phyloP scores from a whole-genome alignment of 768 basidiomycete species.

The Auriscalpium orientale region DNA sequence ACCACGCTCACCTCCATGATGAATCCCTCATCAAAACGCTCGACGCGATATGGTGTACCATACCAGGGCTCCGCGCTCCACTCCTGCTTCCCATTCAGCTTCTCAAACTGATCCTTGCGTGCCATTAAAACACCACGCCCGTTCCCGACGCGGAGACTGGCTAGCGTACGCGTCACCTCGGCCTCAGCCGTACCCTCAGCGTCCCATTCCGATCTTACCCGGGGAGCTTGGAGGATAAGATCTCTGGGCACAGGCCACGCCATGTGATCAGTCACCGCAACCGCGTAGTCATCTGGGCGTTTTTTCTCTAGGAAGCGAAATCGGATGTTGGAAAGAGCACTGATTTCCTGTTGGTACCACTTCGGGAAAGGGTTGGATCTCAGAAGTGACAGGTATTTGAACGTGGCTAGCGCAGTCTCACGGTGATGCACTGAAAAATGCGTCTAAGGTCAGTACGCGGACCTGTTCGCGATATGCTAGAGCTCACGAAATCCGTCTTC shows the following conservation, averaged over 20 bases:
- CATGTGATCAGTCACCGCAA: conserved; percentile 68
- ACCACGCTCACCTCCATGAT: conserved; percentile 37
- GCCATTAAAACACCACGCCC: conserved; percentile 74
- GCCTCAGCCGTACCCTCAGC: conserved; percentile 33
- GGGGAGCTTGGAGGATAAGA: conserved; percentile 61
- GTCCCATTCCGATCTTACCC: conserved; percentile 70
- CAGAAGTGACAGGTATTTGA: conserved; percentile 73
- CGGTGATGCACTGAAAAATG: conserved; percentile 58
- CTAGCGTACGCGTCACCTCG: conserved; percentile 56
- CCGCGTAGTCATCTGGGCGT: conserved; percentile 72
- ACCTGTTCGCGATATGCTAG: neutral
- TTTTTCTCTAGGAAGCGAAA: conserved; percentile 88
- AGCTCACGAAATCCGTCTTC: conserved; percentile 77
- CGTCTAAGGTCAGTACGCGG: too few species aligned
- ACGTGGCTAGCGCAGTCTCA: conserved; percentile 56
- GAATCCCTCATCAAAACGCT: conserved; percentile 59
- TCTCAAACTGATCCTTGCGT: conserved; percentile 52
- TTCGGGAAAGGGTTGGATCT: conserved; percentile 50
- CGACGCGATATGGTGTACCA: conserved; percentile 79
- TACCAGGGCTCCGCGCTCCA: conserved; percentile 90
- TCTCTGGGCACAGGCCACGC: conserved; percentile 77
- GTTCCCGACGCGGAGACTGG: conserved; percentile 47
- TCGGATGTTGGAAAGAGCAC: conserved; percentile 58
- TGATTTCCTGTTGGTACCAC: conserved; percentile 74
- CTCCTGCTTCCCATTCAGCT: conserved; percentile 35